Evolutionary conservation across 805 yeast genomes (phyloP), one percentile per base, ranked within the genome.

Genomic region (Grigorovia jiainica): DNA sequence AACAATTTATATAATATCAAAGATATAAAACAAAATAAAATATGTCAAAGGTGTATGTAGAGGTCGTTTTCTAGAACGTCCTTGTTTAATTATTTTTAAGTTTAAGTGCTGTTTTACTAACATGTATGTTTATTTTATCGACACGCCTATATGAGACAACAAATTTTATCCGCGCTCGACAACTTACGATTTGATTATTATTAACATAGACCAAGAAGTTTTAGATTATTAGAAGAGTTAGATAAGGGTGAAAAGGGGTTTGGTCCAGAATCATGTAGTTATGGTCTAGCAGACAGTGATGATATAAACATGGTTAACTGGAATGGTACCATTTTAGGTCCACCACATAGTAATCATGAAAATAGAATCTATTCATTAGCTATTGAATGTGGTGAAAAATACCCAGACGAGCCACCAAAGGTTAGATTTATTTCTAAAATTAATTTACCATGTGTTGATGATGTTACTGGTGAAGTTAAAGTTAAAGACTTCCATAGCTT

Each of bases 251-350:
- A 92, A 60, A 92, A 92, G 63, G 99, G 98, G 17, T 70, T 85
- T 38, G 97, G 97, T 17, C 92, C 97, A 20, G 97, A 92, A 63
- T 84, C 95, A 13, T 89, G 95, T 61, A 90, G 97, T 18, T 87
- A 92, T 56, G 99, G 99, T 0, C 72, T 92, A 37, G 79, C 86
- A 19, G 90, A 86, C 54, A 79, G 82, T 47, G 95, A 85, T 54
- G 99, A 92, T 60, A 85, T 89, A 51, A 70, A 87, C 40, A 86
- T 92, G 95, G 83, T 95, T 9, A 66, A 82, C 54, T 92, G 99
- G 99, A 92, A 89, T 65, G 98, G 97, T 10, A 92, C 99, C 27
- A 90, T 92, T 40, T 69, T 92, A 49, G 99, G 99, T 0, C 98
- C 99, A 4, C 98, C 98, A 29, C 95, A 84, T 56, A 76, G 78